phyloP scores from a whole-genome alignment of 805 yeast genomes.

The Yueomyces sinensis region DNA sequence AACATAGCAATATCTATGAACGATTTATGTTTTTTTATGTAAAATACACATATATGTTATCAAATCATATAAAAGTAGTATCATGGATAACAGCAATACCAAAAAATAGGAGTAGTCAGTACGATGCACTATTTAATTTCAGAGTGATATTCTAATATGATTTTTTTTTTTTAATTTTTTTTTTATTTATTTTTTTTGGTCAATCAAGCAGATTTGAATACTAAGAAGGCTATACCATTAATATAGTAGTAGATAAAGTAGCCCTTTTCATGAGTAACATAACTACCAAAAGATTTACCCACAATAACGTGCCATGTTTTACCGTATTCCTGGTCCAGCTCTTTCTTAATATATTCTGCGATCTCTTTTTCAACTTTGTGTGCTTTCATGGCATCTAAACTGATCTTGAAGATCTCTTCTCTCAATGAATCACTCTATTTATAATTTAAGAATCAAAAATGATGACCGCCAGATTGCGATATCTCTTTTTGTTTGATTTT shows the following conservation, averaged over 20 bases:
- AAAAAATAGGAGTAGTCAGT: too few species aligned
- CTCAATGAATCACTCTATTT: constrained; percentile 18
- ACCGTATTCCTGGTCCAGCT: constrained; percentile 49
- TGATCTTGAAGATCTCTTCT: constrained; percentile 15
- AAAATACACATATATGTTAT: too few species aligned
- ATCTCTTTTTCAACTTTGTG: constrained; percentile 32
- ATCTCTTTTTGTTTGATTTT: neutral
- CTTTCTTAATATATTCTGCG: constrained; percentile 52
- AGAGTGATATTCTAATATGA: too few species aligned
- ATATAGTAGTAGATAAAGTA: constrained; percentile 58
- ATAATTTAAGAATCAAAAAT: constrained; percentile 2
- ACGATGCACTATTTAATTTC: too few species aligned
- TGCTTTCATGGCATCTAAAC: constrained; percentile 12
- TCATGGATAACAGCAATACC: too few species aligned
- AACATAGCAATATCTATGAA: too few species aligned
- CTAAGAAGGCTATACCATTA: constrained; percentile 52
- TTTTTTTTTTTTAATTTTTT: too few species aligned
- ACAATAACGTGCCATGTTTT: constrained; percentile 74
- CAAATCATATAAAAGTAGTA: too few species aligned
- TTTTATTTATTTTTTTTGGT: too few species aligned
- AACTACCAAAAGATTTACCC: constrained; percentile 68
- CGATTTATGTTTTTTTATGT: too few species aligned
- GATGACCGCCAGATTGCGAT: neutral
- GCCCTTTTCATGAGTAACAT: constrained; percentile 70
- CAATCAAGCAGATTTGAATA: constrained; percentile 55